These are phyloP conservation scores for Oenanthe javanica DNA, from an alignment of 140 eudicot genomes.

Conservation along the genomic window DNA sequence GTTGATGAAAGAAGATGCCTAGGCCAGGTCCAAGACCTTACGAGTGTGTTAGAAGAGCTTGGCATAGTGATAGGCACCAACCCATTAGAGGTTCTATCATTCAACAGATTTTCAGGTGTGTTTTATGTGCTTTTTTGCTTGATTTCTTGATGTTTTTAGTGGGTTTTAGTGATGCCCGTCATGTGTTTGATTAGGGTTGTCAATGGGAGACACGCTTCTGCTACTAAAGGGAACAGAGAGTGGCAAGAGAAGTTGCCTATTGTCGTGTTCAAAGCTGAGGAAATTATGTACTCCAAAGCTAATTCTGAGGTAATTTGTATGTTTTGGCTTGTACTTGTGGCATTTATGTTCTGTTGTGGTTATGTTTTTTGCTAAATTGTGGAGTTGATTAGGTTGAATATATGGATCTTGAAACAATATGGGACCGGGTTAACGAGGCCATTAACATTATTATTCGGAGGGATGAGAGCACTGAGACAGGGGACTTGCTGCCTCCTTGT, in stretches of 20 bases:
- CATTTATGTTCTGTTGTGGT: neutral
- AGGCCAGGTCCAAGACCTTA: conserved; percentile 89
- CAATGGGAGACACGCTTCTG: conserved; percentile 49
- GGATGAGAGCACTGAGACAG: conserved; percentile 76
- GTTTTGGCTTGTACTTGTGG: neutral
- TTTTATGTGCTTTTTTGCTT: conserved; percentile 3
- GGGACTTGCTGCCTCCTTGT: conserved; percentile 78
- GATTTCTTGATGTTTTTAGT: neutral
- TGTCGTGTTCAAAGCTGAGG: conserved; percentile 83
- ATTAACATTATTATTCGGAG: conserved; percentile 76
- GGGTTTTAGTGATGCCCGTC: conserved; percentile 19
- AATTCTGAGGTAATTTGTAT: conserved; percentile 68
- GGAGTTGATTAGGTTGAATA: conserved; percentile 50
- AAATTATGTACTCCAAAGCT: conserved; percentile 94
- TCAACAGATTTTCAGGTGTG: conserved; percentile 64
- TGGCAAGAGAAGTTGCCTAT: conserved; percentile 90
- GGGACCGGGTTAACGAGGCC: conserved; percentile 86
- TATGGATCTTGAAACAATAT: conserved; percentile 59
- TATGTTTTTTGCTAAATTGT: neutral
- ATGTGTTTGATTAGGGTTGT: conserved; percentile 65
- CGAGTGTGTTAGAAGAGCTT: conserved; percentile 84
- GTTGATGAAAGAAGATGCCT: conserved; percentile 51
- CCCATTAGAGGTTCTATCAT: conserved; percentile 82
- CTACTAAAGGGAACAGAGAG: conserved; percentile 70
- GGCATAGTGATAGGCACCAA: conserved; percentile 93